Evolutionary conservation across 139 green algal species (phyloP).

Genomic region (Auxenochlorella pyrenoidosa): DNA sequence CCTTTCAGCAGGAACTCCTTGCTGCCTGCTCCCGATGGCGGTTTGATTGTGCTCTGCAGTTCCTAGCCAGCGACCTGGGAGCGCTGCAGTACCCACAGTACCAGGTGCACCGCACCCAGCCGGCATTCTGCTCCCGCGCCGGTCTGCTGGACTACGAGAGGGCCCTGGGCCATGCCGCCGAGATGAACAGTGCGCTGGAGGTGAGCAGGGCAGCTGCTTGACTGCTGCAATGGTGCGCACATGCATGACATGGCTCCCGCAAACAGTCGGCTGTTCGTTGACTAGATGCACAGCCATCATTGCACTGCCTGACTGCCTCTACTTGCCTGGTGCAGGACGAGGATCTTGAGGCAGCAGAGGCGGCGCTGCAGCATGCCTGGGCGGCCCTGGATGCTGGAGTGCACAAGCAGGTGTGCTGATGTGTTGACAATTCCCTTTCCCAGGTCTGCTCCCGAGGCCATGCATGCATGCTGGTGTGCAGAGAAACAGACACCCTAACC

Average conservation of each 20-base stretch:
- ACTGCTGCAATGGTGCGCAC: too few relatives aligned
- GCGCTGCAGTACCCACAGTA: conserved; percentile 77
- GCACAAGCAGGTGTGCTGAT: conserved; percentile 48
- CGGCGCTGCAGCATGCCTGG: conserved; percentile 48
- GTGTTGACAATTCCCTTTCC: neutral
- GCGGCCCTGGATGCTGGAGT: conserved; percentile 15
- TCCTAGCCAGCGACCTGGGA: conserved; percentile 73
- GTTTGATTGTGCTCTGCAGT: conserved; percentile 44
- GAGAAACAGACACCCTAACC: too few relatives aligned
- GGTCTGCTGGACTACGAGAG: conserved; percentile 80
- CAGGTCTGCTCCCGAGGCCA: too few relatives aligned
- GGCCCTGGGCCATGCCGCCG: conserved; percentile 62
- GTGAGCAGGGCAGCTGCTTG: conserved; percentile 29
- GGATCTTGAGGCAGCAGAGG: conserved; percentile 44
- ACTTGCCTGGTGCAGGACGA: conserved; percentile 26
- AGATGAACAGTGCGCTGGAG: conserved; percentile 65
- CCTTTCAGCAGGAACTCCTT: neutral
- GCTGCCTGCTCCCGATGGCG: neutral
- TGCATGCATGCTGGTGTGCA: too few relatives aligned
- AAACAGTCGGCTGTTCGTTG: too few relatives aligned
- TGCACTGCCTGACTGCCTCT: neutral
- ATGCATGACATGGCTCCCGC: too few relatives aligned
- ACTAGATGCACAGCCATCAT: neutral
- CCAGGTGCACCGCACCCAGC: conserved; percentile 24
- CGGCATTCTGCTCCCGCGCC: conserved; percentile 58